Evolutionary conservation across 148 eudicot genomes (phyloP).

Genomic region (Persicaria maculosa): DNA sequence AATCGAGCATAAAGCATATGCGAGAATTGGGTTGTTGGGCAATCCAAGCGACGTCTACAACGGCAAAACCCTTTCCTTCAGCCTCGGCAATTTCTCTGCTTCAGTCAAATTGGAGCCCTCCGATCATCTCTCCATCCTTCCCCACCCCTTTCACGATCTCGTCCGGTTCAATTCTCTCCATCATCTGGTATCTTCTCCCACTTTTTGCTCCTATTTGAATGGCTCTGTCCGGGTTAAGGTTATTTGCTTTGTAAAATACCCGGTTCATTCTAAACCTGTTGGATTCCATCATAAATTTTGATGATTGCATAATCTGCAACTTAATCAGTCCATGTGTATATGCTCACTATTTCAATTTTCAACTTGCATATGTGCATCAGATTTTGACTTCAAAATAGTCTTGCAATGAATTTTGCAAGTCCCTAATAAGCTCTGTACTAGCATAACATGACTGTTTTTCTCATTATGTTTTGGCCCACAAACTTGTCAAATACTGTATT

Average conservation of each 20-base stretch:
- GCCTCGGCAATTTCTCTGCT: slow-evolving; percentile 71
- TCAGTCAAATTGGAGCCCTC: slow-evolving; percentile 64
- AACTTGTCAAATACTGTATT: neutral
- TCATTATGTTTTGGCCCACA: no score
- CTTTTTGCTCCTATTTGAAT: neutral
- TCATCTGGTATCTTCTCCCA: slow-evolving; percentile 44
- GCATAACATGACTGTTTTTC: neutral
- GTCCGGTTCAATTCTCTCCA: slow-evolving; percentile 61
- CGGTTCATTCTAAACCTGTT: neutral
- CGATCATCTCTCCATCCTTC: slow-evolving; percentile 45
- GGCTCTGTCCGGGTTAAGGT: neutral
- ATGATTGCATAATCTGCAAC: neutral
- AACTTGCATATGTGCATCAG: no score
- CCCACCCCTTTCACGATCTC: slow-evolving; percentile 80
- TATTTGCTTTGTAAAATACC: neutral
- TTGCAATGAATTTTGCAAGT: neutral
- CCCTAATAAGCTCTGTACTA: neutral
- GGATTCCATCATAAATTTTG: neutral
- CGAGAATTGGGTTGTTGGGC: slow-evolving; percentile 77
- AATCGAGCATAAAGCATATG: slow-evolving; percentile 67
- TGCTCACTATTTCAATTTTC: no score
- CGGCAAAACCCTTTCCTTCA: slow-evolving; percentile 63
- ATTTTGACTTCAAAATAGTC: neutral
- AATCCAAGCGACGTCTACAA: slow-evolving; percentile 89
- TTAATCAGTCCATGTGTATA: neutral